Evolutionary conservation across 306 rosid species (phyloP), one percentile per base, ranked within the genome.

Genomic region (Castanospermum australe): DNA sequence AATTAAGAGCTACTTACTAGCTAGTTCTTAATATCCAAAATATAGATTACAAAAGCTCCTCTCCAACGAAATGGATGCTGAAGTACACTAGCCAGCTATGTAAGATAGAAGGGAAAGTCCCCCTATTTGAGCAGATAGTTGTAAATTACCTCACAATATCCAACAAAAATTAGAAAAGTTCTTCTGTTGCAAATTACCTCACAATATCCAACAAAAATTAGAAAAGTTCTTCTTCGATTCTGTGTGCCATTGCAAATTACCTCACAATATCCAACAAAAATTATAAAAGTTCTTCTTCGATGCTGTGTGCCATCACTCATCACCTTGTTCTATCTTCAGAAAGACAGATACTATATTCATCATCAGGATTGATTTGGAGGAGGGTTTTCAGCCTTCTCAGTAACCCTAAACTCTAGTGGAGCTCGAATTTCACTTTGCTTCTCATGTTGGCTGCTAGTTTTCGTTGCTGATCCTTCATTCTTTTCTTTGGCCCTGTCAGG

Each of bases 201-300:
- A 60, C 5, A 44, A 67, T 41, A 71, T 36, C 62, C 67, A 66
- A 59, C 44, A 71, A 54, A n/a, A 47, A 65, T 42, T n/a, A 76
- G 73, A 57, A 33, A 2, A 9, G 44, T 35, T 61, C 67, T 52
- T 66, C 22, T n/a, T 24, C 51, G 0, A 5, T n/a, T n/a, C n/a
- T n/a, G n/a, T n/a, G n/a, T n/a, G n/a, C n/a, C n/a, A n/a, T 51
- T 54, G 21, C 67, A 78, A 56, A 61, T 85, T 82, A 82, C 86
- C 84, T 73, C 51, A 60, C 5, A 44, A 67, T 41, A 71, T 36
- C 62, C 67, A 66, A 59, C 44, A 71, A 54, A n/a, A 47, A 65
- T 42, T n/a, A 76, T 67, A 57, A 33, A 2, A 9, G 44, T 35
- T 61, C 67, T 52, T 66, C 22, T n/a, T 24, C 41, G 54, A 2